A percentile compares a stretch with the other conserved stretches of the same genome.
Evolutionary conservation across 495 filamentous ascomycete genomes (phyloP).

Genomic region (Clohesyomyces aquaticus): DNA sequence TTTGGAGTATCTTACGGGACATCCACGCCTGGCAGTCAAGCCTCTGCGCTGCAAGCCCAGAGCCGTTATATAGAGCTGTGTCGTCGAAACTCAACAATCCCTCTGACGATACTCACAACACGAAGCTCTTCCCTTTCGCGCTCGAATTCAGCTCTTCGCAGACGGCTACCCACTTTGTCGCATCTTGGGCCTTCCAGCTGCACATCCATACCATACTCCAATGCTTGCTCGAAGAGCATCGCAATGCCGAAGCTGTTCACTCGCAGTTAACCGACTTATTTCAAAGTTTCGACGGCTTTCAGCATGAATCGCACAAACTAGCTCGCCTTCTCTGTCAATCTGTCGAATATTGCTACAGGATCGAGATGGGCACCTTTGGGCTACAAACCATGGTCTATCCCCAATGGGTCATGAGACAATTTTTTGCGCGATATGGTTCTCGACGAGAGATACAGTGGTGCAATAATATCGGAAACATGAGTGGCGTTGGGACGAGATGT

Average conservation of each 20-base stretch:
- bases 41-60: neutral
- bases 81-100: neutral
- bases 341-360: neutral
- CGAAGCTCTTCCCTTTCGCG: neutral
- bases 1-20: neutral
- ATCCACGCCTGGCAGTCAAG: neutral
- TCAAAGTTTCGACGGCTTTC: neutral
- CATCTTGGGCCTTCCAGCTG: neutral
- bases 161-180: neutral
- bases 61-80: neutral
- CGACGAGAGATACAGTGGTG: neutral
- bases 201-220: neutral
- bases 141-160: neutral
- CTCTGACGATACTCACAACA: neutral
- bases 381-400: neutral
- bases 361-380: neutral
- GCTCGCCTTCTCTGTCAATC: neutral
- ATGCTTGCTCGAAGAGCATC: neutral
- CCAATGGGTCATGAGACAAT: neutral
- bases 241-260: neutral
- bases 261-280: neutral
- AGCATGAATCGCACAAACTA: neutral
- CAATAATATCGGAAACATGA: neutral
- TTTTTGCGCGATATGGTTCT: neutral
- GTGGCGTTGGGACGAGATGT: neutral